Evolutionary conservation across 768 basidiomycete genomes (phyloP).

Genomic region (Cystobasidium tubakii): DNA sequence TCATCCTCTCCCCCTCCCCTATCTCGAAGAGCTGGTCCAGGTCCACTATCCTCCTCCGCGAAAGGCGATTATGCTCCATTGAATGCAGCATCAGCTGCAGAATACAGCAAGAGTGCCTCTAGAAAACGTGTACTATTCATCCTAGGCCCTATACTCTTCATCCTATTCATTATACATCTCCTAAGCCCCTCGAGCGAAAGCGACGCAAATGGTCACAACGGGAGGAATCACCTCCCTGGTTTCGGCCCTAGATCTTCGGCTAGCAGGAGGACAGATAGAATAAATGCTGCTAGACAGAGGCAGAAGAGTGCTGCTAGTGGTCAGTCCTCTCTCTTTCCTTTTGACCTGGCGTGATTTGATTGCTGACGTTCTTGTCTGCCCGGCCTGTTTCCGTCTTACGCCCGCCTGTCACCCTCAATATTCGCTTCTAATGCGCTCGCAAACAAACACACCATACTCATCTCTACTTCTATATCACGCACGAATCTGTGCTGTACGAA

Average conservation of each 20-base stretch:
- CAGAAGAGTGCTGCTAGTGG: constrained; percentile 40
- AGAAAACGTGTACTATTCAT: constrained; percentile 40
- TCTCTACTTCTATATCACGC: too few species aligned
- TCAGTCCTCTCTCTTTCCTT: constrained; percentile 35
- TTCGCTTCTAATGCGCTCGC: too few species aligned
- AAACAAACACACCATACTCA: too few species aligned
- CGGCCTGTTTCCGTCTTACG: too few species aligned
- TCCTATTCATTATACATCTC: constrained; percentile 45
- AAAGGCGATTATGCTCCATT: constrained; percentile 2
- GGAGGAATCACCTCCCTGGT: constrained; percentile 39
- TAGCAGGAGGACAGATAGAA: constrained; percentile 42
- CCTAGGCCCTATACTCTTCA: constrained; percentile 36
- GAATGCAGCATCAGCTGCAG: constrained; percentile 1
- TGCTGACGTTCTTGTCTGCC: neutral
- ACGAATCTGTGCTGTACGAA: too few species aligned
- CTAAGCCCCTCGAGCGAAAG: constrained; percentile 30
- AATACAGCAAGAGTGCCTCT: constrained; percentile 6
- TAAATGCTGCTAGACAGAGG: constrained; percentile 27
- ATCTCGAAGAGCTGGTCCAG: neutral
- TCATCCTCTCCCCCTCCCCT: neutral
- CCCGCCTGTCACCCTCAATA: too few species aligned
- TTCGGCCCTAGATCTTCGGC: constrained; percentile 40
- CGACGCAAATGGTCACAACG: neutral
- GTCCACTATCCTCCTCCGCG: neutral
- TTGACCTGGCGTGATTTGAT: neutral